Evolutionary conservation across 108 stramenopile species (phyloP).

Genomic region (Asterionellopsis glacialis): DNA sequence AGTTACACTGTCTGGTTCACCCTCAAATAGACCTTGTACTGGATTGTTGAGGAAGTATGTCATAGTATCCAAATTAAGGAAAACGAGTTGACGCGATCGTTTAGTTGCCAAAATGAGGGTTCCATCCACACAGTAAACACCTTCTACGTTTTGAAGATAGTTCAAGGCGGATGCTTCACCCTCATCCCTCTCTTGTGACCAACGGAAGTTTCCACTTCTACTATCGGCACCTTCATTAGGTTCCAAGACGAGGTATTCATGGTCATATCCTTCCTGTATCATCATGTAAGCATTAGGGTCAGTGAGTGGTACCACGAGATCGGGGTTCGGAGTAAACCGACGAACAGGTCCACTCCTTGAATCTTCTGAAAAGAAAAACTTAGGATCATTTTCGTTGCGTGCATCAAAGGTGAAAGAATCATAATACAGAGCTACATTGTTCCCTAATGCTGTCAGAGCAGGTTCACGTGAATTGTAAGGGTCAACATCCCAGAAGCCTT

Average conservation of each 20-base stretch:
- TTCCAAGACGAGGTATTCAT: conserved; percentile 30
- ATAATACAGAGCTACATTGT: conserved; percentile 16
- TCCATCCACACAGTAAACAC: conserved; percentile 26
- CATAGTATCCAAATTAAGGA: conserved; percentile 34
- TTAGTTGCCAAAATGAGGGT: conserved; percentile 48
- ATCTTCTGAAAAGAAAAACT: conserved; percentile 58
- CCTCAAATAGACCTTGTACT: conserved; percentile 35
- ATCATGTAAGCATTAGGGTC: conserved; percentile 31
- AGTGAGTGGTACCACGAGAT: background rate
- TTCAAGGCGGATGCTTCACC: conserved; percentile 21
- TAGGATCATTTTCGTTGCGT: conserved; percentile 15
- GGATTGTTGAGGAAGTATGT: conserved; percentile 26
- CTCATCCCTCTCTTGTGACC: conserved; percentile 13
- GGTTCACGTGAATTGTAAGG: conserved; percentile 17
- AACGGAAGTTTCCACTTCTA: conserved; percentile 25
- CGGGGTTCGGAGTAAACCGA: conserved; percentile 27
- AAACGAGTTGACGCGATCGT: conserved; percentile 27
- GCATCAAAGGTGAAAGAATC: conserved; percentile 36
- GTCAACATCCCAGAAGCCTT: conserved; percentile 35
- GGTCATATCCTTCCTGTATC: conserved; percentile 23
- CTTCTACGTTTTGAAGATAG: conserved; percentile 23
- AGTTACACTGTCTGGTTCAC: conserved; percentile 15
- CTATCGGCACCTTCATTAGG: background rate
- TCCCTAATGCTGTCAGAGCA: background rate
- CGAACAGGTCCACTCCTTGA: conserved; percentile 26